A percentile compares a stretch with the other conserved stretches of the same genome.
Conservation (phyloP, 805 yeast species). For the Yarrowia sp. region DNA sequence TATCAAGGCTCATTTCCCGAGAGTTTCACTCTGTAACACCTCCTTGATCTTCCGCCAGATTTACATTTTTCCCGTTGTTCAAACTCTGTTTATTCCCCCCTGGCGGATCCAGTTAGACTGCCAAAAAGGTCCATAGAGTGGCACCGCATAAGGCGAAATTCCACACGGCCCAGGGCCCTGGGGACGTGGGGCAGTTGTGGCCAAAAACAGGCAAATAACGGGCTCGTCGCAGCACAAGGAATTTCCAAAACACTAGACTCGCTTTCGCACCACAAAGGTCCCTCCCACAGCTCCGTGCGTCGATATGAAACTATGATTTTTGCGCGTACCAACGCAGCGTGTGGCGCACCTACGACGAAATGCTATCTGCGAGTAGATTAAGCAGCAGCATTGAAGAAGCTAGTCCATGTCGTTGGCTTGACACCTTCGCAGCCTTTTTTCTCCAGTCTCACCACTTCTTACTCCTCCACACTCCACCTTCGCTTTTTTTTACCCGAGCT, state of each 20-base stretch:
- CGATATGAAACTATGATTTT: conserved; percentile 21
- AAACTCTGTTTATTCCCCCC: background rate
- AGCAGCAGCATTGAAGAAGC: conserved; percentile 15
- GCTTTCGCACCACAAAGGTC: conserved; percentile 3
- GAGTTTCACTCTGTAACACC: conserved; percentile 13
- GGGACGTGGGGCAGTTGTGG: background rate
- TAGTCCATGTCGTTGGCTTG: conserved; percentile 5
- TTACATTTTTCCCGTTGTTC: conserved; percentile 7
- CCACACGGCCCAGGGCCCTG: background rate
- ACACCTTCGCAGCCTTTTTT: background rate
- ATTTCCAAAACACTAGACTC: no score
- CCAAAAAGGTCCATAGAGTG: background rate
- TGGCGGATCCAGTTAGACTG: conserved; percentile 20
- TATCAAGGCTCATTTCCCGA: background rate
- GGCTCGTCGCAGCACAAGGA: no score
- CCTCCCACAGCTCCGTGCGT: conserved; percentile 1
- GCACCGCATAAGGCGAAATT: background rate
- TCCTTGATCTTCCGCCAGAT: conserved; percentile 18
- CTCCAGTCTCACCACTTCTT: background rate
- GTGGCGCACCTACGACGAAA: conserved; percentile 5
- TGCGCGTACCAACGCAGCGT: conserved; percentile 12
- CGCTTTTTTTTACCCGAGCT: background rate
- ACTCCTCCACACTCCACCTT: background rate
- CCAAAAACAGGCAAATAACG: no score
- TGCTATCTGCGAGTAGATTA: conserved; percentile 18